Percentiles rank a stretch among this genome's conserved stretches.
These are phyloP conservation scores for Trifolium subterraneum DNA, from an alignment of 306 rosid species.

Conservation along the genomic window DNA sequence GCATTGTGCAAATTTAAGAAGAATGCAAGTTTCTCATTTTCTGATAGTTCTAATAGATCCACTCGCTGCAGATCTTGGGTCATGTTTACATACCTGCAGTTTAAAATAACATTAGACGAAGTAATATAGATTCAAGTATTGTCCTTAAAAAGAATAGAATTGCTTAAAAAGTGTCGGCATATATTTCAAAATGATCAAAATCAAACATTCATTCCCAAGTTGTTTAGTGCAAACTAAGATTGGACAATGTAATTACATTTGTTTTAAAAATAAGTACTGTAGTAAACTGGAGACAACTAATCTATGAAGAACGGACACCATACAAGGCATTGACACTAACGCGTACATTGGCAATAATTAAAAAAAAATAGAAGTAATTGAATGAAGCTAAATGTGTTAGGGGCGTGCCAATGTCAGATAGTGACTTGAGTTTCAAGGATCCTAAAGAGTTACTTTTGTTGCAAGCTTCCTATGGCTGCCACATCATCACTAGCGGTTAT, in stretches of 20 bases:
- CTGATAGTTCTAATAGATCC: conserved; percentile 64
- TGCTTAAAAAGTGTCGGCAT: too few relatives aligned
- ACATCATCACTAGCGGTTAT: not conserved
- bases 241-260: too few relatives aligned
- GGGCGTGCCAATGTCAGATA: not conserved
- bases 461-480: not conserved
- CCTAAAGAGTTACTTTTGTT: not conserved
- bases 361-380: not conserved
- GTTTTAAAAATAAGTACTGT: too few relatives aligned
- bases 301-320: not conserved
- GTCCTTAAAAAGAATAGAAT: not conserved
- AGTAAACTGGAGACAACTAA: not conserved
- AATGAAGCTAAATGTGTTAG: not conserved
- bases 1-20: conserved; percentile 90
- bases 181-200: not conserved
- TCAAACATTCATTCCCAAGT: not conserved
- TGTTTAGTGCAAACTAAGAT: conserved; percentile 1
- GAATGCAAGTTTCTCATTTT: conserved; percentile 74
- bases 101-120: conserved; percentile 13
- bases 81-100: conserved; percentile 78
- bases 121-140: not conserved
- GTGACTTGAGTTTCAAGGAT: not conserved
- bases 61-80: conserved; percentile 78
- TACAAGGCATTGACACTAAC: not conserved
- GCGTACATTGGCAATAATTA: not conserved